A percentile compares a stretch with the other conserved stretches of the same genome.
These are phyloP conservation scores for Podospora sp. DNA, from an alignment of 495 filamentous ascomycete species.

Conservation along the genomic window DNA sequence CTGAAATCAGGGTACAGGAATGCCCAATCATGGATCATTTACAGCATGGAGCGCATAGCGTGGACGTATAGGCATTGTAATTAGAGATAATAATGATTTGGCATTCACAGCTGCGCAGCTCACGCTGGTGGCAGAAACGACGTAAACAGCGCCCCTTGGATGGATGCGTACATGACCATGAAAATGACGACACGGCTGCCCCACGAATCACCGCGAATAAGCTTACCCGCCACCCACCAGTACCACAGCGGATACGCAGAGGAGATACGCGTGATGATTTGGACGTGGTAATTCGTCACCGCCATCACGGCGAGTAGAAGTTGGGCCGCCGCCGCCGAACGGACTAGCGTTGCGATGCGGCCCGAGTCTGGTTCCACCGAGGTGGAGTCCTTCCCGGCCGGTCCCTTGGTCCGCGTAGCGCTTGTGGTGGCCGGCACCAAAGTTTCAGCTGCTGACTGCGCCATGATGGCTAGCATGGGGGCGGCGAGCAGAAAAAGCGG, in stretches of 20 bases:
- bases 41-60: not conserved
- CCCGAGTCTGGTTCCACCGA: slow-evolving; percentile 19
- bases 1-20: not conserved
- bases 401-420: not conserved
- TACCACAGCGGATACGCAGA: slow-evolving; percentile 92
- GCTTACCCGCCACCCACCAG: slow-evolving; percentile 64
- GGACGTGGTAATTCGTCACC: slow-evolving; percentile 81
- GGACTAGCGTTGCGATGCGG: slow-evolving; percentile 38
- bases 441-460: slow-evolving; percentile 59
- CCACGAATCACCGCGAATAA: slow-evolving; percentile 36
- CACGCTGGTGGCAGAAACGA: slow-evolving; percentile 93
- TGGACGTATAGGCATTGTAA: not conserved
- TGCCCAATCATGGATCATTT: not conserved
- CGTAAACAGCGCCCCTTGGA: slow-evolving; percentile 83
- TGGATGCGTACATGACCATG: slow-evolving; percentile 77
- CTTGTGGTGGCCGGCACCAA: slow-evolving; percentile 24
- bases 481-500: slow-evolving; percentile 84
- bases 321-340: slow-evolving; percentile 70
- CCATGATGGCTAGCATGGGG: slow-evolving; percentile 75
- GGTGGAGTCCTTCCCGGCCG: slow-evolving; percentile 13
- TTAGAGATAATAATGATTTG: not conserved
- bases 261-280: slow-evolving; percentile 87
- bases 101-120: not conserved
- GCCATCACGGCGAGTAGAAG: slow-evolving; percentile 70
- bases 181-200: slow-evolving; percentile 45